Percentiles rank a stretch among this genome's conserved stretches.
Evolutionary conservation across 306 rosid species (phyloP).

Genomic region (Psophocarpus tetragonolobus): DNA sequence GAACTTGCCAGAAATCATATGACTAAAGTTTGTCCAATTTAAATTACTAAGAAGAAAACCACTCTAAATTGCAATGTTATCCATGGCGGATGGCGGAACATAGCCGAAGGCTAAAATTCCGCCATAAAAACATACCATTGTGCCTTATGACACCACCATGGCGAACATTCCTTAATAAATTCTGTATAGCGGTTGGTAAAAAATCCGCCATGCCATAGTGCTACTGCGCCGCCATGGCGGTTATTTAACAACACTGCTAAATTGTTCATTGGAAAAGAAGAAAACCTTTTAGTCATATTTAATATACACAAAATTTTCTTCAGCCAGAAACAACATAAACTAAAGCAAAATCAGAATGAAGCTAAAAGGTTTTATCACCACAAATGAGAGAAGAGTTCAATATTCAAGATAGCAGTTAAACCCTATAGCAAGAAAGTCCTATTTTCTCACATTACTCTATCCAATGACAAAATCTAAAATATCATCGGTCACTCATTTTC

Average conservation of each 20-base stretch:
- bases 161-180: no score
- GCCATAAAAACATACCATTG: no score
- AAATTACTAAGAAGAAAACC: background rate
- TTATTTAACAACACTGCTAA: no score
- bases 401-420: conserved; percentile 15
- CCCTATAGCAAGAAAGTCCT: background rate
- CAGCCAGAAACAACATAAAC: conserved; percentile 4
- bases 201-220: no score
- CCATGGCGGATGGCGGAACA: no score
- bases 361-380: conserved; percentile 19
- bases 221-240: no score
- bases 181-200: no score
- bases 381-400: background rate
- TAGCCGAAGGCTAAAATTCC: no score
- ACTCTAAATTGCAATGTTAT: no score
- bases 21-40: background rate
- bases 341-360: conserved; percentile 19
- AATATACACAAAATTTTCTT: background rate
- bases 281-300: background rate
- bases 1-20: background rate
- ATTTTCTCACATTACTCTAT: conserved; percentile 27
- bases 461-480: conserved; percentile 8
- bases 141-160: no score
- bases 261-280: background rate
- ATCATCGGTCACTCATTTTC: conserved; percentile 1